Evolutionary conservation across 176 grass and related monocot genomes (phyloP).

Genomic region (Juncus inflexus): DNA sequence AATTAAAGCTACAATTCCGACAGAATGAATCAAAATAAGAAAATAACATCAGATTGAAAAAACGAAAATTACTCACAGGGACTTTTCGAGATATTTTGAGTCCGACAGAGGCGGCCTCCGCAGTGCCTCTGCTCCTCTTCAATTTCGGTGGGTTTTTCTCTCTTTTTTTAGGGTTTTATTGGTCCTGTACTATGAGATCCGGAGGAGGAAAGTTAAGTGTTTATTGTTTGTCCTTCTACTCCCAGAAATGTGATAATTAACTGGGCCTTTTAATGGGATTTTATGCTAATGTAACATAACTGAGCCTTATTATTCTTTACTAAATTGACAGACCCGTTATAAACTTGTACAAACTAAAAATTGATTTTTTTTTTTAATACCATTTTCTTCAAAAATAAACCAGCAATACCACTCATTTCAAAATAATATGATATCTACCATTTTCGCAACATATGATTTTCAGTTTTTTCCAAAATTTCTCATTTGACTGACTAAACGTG

Average conservation of each 20-base stretch:
- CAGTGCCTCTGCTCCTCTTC: constrained; percentile 67
- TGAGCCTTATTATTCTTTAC: no score
- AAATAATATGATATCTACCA: no score
- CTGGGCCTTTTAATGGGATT: no score
- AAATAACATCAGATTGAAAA: neutral
- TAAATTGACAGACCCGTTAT: no score
- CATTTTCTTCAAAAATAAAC: no score
- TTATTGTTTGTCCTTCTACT: neutral
- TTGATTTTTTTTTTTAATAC: neutral
- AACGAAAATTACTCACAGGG: constrained; percentile 57
- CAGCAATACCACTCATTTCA: no score
- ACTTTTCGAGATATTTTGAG: constrained; percentile 99
- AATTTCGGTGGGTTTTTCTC: constrained; percentile 31
- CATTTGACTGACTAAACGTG: no score
- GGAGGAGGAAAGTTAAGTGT: neutral
- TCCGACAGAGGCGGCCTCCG: constrained; percentile 86
- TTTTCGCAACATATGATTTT: no score
- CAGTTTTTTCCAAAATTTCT: no score
- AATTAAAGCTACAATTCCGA: neutral
- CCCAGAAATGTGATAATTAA: constrained; percentile 2
- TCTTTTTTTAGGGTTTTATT: constrained; percentile 16
- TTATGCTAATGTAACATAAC: no score
- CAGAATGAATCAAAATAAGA: neutral
- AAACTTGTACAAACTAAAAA: neutral
- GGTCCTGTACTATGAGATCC: constrained; percentile 20